phyloP scores from a whole-genome alignment of 805 yeast genomes.

The Jamesozyma spencerorum region DNA sequence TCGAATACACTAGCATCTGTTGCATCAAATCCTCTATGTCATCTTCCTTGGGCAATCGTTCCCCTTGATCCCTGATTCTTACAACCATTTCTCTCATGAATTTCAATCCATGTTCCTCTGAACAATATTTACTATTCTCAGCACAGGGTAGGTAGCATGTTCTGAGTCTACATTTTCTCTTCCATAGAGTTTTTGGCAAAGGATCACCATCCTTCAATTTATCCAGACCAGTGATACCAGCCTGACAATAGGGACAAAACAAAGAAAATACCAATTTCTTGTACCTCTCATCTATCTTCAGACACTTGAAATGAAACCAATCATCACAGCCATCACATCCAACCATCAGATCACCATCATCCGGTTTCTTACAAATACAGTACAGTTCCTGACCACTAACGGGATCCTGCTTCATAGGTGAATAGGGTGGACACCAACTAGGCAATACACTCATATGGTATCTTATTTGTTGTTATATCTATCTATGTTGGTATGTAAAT shows the following conservation, averaged over 20 bases:
- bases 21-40: slow-evolving; percentile 7
- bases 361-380: slow-evolving; percentile 73
- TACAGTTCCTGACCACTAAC: slow-evolving; percentile 48
- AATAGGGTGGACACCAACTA: slow-evolving; percentile 27
- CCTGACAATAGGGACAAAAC: slow-evolving; percentile 65
- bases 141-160: slow-evolving; percentile 37
- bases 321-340: slow-evolving; percentile 92
- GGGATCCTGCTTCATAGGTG: slow-evolving; percentile 15
- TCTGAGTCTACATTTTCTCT: slow-evolving; percentile 58
- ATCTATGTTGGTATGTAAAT: neutral
- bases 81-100: slow-evolving; percentile 13
- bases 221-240: slow-evolving; percentile 31
- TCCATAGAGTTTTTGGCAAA: slow-evolving; percentile 54
- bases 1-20: slow-evolving; percentile 8
- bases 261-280: slow-evolving; percentile 52
- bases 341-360: slow-evolving; percentile 79
- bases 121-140: slow-evolving; percentile 59
- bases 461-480: too few species aligned
- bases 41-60: slow-evolving; percentile 1
- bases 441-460: slow-evolving; percentile 14
- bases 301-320: slow-evolving; percentile 84
- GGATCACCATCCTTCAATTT: slow-evolving; percentile 1
- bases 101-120: slow-evolving; percentile 54
- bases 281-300: slow-evolving; percentile 44
- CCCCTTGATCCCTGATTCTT: neutral